Conservation (phyloP, 202 grass and related monocot species). For the Zizania palustris region DNA sequence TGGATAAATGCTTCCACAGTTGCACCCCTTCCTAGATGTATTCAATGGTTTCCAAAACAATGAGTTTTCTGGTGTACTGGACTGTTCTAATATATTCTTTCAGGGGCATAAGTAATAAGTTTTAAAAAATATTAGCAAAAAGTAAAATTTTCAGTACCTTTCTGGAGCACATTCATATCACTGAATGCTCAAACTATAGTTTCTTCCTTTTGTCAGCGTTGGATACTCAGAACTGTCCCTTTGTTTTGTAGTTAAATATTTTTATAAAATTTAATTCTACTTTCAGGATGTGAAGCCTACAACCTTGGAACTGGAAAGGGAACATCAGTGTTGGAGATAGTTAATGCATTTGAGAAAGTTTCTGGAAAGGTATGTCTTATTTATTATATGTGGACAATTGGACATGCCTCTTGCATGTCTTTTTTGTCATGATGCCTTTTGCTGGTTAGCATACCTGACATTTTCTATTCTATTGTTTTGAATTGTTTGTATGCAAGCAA, state of each 20-base stretch:
- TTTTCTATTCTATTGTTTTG: not conserved
- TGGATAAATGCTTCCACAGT: constrained; percentile 14
- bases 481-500: constrained; percentile 14
- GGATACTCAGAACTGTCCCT: constrained; percentile 1
- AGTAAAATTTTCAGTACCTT: too few species aligned
- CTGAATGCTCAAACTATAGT: not conserved
- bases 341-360: constrained; percentile 89
- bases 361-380: constrained; percentile 75
- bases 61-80: not conserved
- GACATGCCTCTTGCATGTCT: not conserved
- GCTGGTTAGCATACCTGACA: constrained; percentile 11
- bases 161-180: too few species aligned
- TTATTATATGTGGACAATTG: constrained; percentile 3
- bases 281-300: constrained; percentile 85
- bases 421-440: constrained; percentile 17
- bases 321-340: constrained; percentile 93
- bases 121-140: too few species aligned
- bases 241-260: constrained; percentile 23
- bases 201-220: not conserved
- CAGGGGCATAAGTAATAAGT: too few species aligned
- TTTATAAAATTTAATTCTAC: constrained; percentile 31
- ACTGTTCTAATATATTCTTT: not conserved
- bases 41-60: not conserved
- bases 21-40: constrained; percentile 9
- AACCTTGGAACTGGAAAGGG: constrained; percentile 94